Base-by-base conservation (phyloP, 148 eudicot genomes). In the Rhododendron williamsianum region DNA sequence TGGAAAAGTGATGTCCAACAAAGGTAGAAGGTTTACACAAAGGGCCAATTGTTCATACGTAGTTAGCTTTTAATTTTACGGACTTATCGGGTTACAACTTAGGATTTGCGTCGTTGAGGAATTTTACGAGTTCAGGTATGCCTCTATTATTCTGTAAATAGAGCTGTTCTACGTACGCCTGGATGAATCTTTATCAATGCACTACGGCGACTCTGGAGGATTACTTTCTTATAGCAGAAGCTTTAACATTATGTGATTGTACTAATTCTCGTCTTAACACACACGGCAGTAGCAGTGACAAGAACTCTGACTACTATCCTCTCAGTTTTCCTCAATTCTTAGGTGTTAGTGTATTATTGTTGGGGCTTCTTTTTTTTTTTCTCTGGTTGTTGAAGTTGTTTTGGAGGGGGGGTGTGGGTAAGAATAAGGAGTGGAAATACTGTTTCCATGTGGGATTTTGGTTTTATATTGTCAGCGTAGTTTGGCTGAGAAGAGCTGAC, bases 1-100 rank as follows among this genome's bases (percentile, higher is more conserved):
- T 88, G 89, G 92, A 89, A 87, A 82, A 84, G 87, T 41, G 90
- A 90, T 86, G 84, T 91, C 65, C 87, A 83, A 91, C 74, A 13
- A n/a, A 58, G 76, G 82, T 43, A 72, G 73, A 88, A 74, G 77
- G 43, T 35, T 15, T 46, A 9, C 15, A n/a, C 21, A 33, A 71
- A 46, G 38, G 81, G 77, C 27, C 80, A 87, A 84, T 52, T 90
- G 92, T 90, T 87, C 56, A 90, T 89, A 90, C 65, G 76, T 65
- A 76, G 77, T 88, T 85, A 81, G 87, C 82, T 76, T 88, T 80
- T 74, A 86, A 85, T 76, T 84, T 73, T 56, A 86, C 90, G 76
- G 84, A 88, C 90, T 80, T 30, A 60, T 45, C 52, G 46, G 86
- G 76, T 83, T 84, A 84, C 86, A 56, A 79, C 18, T n/a, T 77